phyloP scores from a whole-genome alignment of 768 basidiomycete species.

The Tricholoma flavovirens region DNA sequence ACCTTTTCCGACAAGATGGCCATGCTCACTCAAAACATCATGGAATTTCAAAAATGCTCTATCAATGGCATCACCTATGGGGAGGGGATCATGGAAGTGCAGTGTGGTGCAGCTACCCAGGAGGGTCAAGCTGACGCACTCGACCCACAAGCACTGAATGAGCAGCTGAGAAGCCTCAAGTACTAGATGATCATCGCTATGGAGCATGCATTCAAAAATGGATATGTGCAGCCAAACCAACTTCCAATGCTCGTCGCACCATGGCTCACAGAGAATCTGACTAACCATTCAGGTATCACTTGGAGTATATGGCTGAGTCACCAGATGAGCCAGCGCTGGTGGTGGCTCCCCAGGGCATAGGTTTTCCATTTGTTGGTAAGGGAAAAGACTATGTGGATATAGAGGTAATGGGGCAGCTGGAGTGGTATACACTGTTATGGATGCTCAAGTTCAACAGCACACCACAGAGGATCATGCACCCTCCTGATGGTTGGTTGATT shows the following conservation, averaged over 20 bases:
- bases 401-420: conserved; percentile 85
- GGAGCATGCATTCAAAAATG: conserved; percentile 81
- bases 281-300: conserved; percentile 48
- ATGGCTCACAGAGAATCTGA: conserved; percentile 73
- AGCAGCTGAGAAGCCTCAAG: conserved; percentile 63
- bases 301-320: conserved; percentile 94
- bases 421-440: conserved; percentile 74
- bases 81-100: conserved; percentile 93
- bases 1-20: conserved; percentile 90
- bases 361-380: conserved; percentile 84
- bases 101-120: conserved; percentile 84
- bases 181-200: conserved; percentile 71
- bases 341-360: conserved; percentile 84
- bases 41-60: conserved; percentile 98
- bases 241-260: conserved; percentile 81
- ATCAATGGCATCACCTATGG: conserved; percentile 82
- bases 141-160: conserved; percentile 66
- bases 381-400: conserved; percentile 76
- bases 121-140: conserved; percentile 63
- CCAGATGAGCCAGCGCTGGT: conserved; percentile 96
- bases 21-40: conserved; percentile 95
- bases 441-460: conserved; percentile 92
- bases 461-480: conserved; percentile 87
- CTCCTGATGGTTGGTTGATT: conserved; percentile 77
- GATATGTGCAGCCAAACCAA: conserved; percentile 73